These are phyloP conservation scores for Chytridiales sp. DNA, from an alignment of 371 early-diverging fungal species.

Conservation along the genomic window DNA sequence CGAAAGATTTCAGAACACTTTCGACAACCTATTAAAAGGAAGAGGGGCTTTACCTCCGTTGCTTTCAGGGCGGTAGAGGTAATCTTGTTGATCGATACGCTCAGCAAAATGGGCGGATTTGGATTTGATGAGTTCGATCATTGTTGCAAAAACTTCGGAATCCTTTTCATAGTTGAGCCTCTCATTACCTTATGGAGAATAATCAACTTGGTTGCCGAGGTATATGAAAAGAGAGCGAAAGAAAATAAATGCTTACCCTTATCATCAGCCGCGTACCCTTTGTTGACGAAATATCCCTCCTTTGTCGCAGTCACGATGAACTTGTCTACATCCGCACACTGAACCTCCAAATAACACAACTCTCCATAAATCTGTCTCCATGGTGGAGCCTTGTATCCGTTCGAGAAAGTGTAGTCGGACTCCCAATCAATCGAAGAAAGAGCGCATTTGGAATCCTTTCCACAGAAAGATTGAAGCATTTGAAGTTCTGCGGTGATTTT, in stretches of 20 bases:
- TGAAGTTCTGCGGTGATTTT: constrained; percentile 48
- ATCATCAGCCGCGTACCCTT: constrained; percentile 49
- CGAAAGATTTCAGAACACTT: no score
- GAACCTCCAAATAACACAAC: constrained; percentile 47
- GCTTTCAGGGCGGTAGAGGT: constrained; percentile 32
- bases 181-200: constrained; percentile 50
- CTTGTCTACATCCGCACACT: constrained; percentile 41
- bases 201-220: no score
- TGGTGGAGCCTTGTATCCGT: constrained; percentile 53
- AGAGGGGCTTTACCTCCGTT: not conserved
- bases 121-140: constrained; percentile 43
- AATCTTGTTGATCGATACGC: constrained; percentile 51
- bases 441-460: constrained; percentile 34
- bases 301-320: constrained; percentile 51
- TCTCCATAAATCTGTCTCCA: constrained; percentile 60
- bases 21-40: not conserved
- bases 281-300: constrained; percentile 55
- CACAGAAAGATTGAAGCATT: constrained; percentile 51
- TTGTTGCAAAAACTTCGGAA: constrained; percentile 37
- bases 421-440: constrained; percentile 47
- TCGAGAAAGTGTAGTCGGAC: constrained; percentile 54
- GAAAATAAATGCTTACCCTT: constrained; percentile 31
- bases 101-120: constrained; percentile 42
- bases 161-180: constrained; percentile 48
- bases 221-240: constrained; percentile 2